Conservation (phyloP, 2,329 filamentous ascomycete genomes). For the Fusarium sp. region DNA sequence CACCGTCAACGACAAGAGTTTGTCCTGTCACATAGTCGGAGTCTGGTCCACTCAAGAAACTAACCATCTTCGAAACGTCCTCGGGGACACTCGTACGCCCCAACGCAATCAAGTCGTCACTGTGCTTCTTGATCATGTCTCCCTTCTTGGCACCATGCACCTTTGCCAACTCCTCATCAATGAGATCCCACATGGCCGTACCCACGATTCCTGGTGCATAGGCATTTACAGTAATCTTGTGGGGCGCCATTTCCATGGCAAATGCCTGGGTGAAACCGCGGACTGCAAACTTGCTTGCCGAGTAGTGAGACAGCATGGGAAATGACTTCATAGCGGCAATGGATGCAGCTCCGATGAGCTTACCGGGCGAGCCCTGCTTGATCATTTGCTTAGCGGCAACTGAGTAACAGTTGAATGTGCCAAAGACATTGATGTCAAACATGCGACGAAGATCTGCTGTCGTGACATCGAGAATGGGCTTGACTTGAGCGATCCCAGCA, state of each 20-base stretch:
- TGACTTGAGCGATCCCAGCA: conserved; percentile 71
- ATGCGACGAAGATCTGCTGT: conserved; percentile 69
- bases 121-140: conserved; percentile 67
- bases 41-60: conserved; percentile 69
- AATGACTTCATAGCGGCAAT: conserved; percentile 73
- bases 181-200: conserved; percentile 76
- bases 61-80: conserved; percentile 73
- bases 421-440: conserved; percentile 74
- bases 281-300: conserved; percentile 74
- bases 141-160: conserved; percentile 64
- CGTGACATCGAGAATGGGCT: conserved; percentile 65
- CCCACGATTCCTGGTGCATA: conserved; percentile 77
- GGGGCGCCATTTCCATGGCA: conserved; percentile 72
- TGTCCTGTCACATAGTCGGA: conserved; percentile 75
- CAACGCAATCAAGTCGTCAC: conserved; percentile 65
- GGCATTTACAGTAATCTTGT: conserved; percentile 75
- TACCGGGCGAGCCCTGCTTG: conserved; percentile 64
- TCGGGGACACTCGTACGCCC: conserved; percentile 69
- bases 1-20: conserved; percentile 72
- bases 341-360: conserved; percentile 65
- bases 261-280: conserved; percentile 74
- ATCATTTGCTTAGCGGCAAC: conserved; percentile 75
- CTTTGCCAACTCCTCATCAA: conserved; percentile 64
- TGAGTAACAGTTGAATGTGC: conserved; percentile 74
- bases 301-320: conserved; percentile 70